Percentiles rank a stretch among this genome's conserved stretches.
These are phyloP conservation scores for Leccinum subfulvum DNA, from an alignment of 1,284 basidiomycete species.

Conservation along the genomic window DNA sequence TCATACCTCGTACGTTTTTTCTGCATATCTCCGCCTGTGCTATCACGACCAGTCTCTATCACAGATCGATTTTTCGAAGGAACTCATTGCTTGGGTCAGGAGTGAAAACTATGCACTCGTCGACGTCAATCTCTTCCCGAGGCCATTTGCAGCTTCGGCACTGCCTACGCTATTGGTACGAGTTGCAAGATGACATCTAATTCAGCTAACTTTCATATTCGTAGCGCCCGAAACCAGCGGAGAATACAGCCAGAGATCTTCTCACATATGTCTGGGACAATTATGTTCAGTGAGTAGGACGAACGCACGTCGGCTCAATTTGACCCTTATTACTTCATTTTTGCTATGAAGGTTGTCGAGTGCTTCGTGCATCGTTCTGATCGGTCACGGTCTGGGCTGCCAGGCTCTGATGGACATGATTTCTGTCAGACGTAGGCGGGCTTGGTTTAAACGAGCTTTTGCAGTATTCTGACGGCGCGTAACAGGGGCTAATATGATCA, in stretches of 20 bases:
- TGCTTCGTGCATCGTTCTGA: constrained; percentile 72
- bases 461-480: constrained; percentile 1
- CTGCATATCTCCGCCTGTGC: constrained; percentile 3
- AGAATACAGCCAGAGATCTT: constrained; percentile 47
- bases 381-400: constrained; percentile 87
- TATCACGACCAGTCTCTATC: constrained; percentile 5
- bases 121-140: constrained; percentile 85
- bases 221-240: constrained; percentile 30
- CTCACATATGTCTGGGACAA: constrained; percentile 94
- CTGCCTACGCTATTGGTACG: constrained; percentile 35
- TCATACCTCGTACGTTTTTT: constrained; percentile 68
- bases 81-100: constrained; percentile 76
- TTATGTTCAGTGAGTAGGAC: constrained; percentile 70
- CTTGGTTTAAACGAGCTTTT: constrained; percentile 1
- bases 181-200: not conserved
- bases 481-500: constrained; percentile 52
- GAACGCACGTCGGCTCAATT: not conserved
- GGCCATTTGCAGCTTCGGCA: constrained; percentile 46
- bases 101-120: constrained; percentile 69
- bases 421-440: constrained; percentile 58
- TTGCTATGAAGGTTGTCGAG: constrained; percentile 56
- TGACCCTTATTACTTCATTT: not conserved
- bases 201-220: not conserved
- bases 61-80: constrained; percentile 84
- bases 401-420: constrained; percentile 74